A percentile compares a stretch with the other conserved stretches of the same genome.
Conservation (phyloP, 768 basidiomycete genomes). For the Lentinula boryana region DNA sequence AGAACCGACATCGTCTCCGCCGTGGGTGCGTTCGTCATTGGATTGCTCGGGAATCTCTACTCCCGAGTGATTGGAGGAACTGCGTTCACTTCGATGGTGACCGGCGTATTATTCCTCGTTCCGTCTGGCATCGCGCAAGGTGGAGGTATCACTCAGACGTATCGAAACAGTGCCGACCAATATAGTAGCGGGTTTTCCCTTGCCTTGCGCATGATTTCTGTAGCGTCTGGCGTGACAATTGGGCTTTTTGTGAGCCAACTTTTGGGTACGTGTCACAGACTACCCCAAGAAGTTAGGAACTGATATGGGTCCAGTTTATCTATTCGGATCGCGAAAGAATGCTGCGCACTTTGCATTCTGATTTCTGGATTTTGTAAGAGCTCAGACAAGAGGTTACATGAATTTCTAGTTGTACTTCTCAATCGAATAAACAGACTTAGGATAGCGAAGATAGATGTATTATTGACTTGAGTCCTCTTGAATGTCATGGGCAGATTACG, state of each 20-base stretch:
- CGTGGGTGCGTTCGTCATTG: conserved; percentile 72
- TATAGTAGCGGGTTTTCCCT: conserved; percentile 76
- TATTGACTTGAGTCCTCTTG: no score
- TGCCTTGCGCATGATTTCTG: conserved; percentile 77
- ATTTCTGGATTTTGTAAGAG: conserved; percentile 8
- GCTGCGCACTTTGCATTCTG: conserved; percentile 73
- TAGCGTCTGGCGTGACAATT: conserved; percentile 81
- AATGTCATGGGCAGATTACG: no score
- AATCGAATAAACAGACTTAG: no score
- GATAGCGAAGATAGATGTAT: no score
- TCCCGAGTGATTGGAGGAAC: conserved; percentile 72
- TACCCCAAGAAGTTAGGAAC: neutral
- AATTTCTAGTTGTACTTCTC: no score
- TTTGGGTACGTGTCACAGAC: conserved; percentile 29
- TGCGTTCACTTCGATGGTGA: conserved; percentile 89
- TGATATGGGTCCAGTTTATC: conserved; percentile 42
- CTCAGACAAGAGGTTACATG: neutral
- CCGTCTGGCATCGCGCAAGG: conserved; percentile 80
- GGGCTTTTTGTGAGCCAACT: conserved; percentile 81
- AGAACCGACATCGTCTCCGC: conserved; percentile 73
- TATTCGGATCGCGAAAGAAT: conserved; percentile 68
- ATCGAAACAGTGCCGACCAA: conserved; percentile 54
- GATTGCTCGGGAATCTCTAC: conserved; percentile 77
- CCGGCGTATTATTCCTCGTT: conserved; percentile 86
- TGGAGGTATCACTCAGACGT: conserved; percentile 61